Base-by-base conservation (phyloP, 805 yeast genomes). In the Starmerella bombi region DNA sequence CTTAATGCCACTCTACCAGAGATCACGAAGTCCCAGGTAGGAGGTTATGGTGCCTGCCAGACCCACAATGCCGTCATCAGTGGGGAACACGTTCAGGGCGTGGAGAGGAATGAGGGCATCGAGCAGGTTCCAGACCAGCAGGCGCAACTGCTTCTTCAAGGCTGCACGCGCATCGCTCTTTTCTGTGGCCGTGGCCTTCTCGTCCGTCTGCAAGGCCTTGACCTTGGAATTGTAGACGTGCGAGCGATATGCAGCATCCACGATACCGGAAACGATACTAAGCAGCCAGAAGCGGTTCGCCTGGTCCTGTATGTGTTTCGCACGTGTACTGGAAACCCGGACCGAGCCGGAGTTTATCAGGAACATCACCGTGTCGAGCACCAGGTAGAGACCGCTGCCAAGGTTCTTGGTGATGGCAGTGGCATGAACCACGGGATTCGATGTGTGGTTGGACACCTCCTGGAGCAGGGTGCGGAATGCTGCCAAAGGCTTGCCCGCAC, bases 21-120 rank as follows among this genome's bases (percentile, higher is more conserved):
- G 35, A 8, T 37, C 40, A 19, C 28, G 72, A 39, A 84, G 65
- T 33, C 94, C 94, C 60, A 84, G 65, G 36, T 75, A 44, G 30
- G 94, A 79, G 25, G 96, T 84, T 44, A 81, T 62, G 20, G 80
- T 70, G 57, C 97, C 97, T 29, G 91, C 84, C 43, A 77, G 62
- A 28, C 93, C 95, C 37, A 84, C 72, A 32, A 76, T 68, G 37
- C 93, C 91, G 52, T 86, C 95, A 57, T 75, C 73, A 52, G 74
- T 64, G 50, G 67, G 66, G 51, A 80, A 63, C 60, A 66, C 62
- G 42, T 71, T 67, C 59, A 81, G 70, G 40, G 75, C 72, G 59
- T 80, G 75, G 56, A 77, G 63, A 10, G 91, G 93, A 53, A 86
- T 77, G 47, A 80, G 67, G 48, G 72, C 57, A 61, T 86, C 96